These are phyloP conservation scores for Lentinula aciculospora DNA, from an alignment of 768 basidiomycete species.

Conservation along the genomic window DNA sequence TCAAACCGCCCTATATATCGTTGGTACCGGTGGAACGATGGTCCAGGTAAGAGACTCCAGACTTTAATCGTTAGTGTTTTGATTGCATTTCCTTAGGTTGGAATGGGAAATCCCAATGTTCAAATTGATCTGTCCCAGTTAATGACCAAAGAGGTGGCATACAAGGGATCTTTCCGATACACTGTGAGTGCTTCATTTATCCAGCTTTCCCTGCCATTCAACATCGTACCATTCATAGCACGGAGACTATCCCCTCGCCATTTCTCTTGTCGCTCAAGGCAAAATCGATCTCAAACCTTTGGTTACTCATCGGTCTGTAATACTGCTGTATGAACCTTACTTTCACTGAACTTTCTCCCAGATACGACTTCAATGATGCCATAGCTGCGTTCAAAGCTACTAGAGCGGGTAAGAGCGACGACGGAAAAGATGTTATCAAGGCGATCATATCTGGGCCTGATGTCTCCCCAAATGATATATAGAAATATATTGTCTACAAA, in stretches of 20 bases:
- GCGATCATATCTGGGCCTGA: constrained; percentile 82
- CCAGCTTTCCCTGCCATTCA: background rate
- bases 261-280: constrained; percentile 77
- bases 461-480: constrained; percentile 38
- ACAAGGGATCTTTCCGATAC: constrained; percentile 93
- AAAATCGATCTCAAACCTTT: constrained; percentile 84
- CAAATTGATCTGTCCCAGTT: constrained; percentile 66
- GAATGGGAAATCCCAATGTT: constrained; percentile 79
- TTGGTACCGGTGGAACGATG: constrained; percentile 69
- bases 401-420: constrained; percentile 70
- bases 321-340: background rate
- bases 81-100: constrained; percentile 47
- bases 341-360: constrained; percentile 18
- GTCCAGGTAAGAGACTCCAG: constrained; percentile 45
- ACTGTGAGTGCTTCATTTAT: constrained; percentile 37
- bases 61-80: background rate
- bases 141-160: constrained; percentile 70
- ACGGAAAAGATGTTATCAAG: constrained; percentile 88
- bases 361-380: constrained; percentile 75
- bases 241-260: constrained; percentile 81
- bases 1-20: constrained; percentile 76
- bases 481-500: too few relatives aligned
- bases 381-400: constrained; percentile 79
- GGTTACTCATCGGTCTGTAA: constrained; percentile 74
- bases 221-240: constrained; percentile 35